Evolutionary conservation across 805 yeast species (phyloP), one percentile per base, ranked within the genome.

Genomic region (Teunomyces funiuensis): DNA sequence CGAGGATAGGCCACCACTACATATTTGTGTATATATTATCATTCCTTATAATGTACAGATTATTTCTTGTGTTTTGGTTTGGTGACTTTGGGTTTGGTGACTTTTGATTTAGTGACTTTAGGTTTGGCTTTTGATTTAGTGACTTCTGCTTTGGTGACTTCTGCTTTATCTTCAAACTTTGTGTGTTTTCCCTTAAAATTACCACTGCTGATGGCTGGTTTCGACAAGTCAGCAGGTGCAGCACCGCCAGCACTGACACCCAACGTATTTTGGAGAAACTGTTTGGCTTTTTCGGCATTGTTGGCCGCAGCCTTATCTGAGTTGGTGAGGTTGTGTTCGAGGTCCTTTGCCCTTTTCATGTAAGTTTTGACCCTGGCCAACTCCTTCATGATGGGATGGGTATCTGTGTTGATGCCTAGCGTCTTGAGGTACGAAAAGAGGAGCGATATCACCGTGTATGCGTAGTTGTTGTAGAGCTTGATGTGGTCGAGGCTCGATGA

Each of bases 331-430:
- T 36, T 25, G 5, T 45, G 46, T 15, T 65, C 67, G 4, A 71
- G 58, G 3, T 55, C 66, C 49, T 78, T 78, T 27, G 77, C 71
- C 53, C 80, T 72, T 28, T 73, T 73, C 80, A 85, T 83, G 49
- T 83, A 84, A n/a, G 70, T 54, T 57, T 83, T 85, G 29, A 86
- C 82, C 46, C 89, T 69, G 6, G 67, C 71, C 39, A 87, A 65
- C 53, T 85, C 95, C 22, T 65, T 65, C 81, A 82, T 79, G 15
- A 88, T 76, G 2, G 83, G 81, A 50, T 84, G 88, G 5, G 62
- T 57, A 8, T 70, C 71, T 1, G 83, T 75, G 43, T 81, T 77
- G 11, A 71, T 59, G 1, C 91, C 91, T 11, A 63, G 63, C 0
- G 80, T 54, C 48, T 84, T 81, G 43, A 84, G 58, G 52, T 80